Percentiles rank a stretch among this genome's conserved stretches.
Conservation (phyloP, 768 basidiomycete species). For the Auricularia auricula-judae region DNA sequence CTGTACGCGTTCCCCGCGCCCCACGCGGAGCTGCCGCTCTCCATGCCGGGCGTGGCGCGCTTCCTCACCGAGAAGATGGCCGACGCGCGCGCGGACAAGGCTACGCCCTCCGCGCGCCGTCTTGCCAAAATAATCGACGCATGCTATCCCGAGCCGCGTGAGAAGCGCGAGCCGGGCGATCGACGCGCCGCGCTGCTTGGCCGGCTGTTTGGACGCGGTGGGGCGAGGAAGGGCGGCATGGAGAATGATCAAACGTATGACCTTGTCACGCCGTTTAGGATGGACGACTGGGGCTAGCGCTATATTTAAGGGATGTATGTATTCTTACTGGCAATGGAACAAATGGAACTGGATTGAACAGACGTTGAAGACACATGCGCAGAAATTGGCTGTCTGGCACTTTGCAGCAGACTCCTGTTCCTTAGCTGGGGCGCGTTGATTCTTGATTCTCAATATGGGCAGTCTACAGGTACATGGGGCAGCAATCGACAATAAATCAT, state of each 20-base stretch:
- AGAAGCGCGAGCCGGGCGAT: conserved; percentile 28
- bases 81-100: conserved; percentile 48
- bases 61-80: conserved; percentile 65
- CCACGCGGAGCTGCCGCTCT: conserved; percentile 61
- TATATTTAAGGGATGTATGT: too few species aligned
- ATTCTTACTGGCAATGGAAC: too few species aligned
- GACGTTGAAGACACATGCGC: too few species aligned
- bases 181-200: conserved; percentile 26
- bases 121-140: conserved; percentile 58
- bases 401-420: too few species aligned
- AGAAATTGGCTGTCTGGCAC: too few species aligned
- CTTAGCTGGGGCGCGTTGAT: too few species aligned
- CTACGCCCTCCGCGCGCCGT: conserved; percentile 53
- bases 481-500: too few species aligned
- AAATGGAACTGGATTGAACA: too few species aligned
- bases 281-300: conserved; percentile 25
- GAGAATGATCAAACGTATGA: conserved; percentile 72
- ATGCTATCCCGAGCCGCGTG: conserved; percentile 44
- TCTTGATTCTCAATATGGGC: too few species aligned
- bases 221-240: conserved; percentile 40
- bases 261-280: conserved; percentile 71
- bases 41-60: conserved; percentile 63
- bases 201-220: conserved; percentile 31
- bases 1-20: conserved; percentile 24
- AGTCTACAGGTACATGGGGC: too few species aligned